A percentile compares a stretch with the other conserved stretches of the same genome.
Evolutionary conservation across 768 basidiomycete species (phyloP).

Genomic region (Tremella yokohamensis): DNA sequence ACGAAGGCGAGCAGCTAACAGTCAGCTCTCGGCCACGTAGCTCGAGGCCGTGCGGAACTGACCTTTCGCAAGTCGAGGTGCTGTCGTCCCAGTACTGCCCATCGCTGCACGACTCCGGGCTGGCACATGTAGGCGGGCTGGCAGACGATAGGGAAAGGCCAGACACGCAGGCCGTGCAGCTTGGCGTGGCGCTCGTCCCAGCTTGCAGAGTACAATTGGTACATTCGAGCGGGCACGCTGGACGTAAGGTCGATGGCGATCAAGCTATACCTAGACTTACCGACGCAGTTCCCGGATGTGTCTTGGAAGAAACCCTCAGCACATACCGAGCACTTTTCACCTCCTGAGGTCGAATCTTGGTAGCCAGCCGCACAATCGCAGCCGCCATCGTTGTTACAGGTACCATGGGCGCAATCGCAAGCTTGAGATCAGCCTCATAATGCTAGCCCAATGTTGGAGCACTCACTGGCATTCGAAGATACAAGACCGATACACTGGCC

Average conservation of each 20-base stretch:
- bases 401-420: conserved; percentile 43
- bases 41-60: conserved; percentile 10
- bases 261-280: conserved; percentile 14
- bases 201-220: conserved; percentile 26
- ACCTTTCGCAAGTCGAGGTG: conserved; percentile 32
- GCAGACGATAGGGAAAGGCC: conserved; percentile 19
- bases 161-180: conserved; percentile 26
- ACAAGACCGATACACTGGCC: conserved; percentile 40
- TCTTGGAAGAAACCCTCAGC: conserved; percentile 37
- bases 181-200: conserved; percentile 20
- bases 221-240: conserved; percentile 47
- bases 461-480: conserved; percentile 23
- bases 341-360: conserved; percentile 20
- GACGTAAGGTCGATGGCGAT: background rate
- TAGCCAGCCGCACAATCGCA: conserved; percentile 47
- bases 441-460: too few relatives aligned
- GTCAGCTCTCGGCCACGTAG: conserved; percentile 4
- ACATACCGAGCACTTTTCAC: conserved; percentile 34
- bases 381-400: conserved; percentile 29
- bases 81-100: conserved; percentile 39
- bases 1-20: conserved; percentile 48
- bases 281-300: conserved; percentile 29
- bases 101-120: conserved; percentile 24
- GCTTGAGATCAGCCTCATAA: conserved; percentile 15
- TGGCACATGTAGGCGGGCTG: conserved; percentile 27